phyloP scores from a whole-genome alignment of 768 basidiomycete species.

The Boletus coccyginus region DNA sequence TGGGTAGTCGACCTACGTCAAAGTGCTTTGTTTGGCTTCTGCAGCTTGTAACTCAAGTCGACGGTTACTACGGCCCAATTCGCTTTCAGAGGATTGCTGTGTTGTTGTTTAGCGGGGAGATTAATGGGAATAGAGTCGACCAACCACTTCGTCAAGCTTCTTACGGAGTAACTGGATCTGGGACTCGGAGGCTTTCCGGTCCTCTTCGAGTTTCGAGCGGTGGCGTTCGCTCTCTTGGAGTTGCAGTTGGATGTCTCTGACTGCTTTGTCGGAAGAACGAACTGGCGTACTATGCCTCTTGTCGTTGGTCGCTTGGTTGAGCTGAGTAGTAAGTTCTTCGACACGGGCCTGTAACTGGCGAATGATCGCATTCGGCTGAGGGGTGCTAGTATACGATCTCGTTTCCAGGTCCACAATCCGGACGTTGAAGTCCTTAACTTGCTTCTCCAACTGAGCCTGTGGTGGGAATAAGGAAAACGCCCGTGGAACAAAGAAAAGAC shows the following conservation, averaged over 20 bases:
- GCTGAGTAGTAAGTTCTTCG: conserved; percentile 59
- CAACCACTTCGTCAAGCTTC: conserved; percentile 60
- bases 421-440: conserved; percentile 80
- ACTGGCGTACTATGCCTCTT: conserved; percentile 33
- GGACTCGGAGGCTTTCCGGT: conserved; percentile 54
- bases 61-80: conserved; percentile 68
- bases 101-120: conserved; percentile 7
- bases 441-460: conserved; percentile 81
- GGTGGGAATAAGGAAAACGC: not conserved
- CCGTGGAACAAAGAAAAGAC: not conserved
- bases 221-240: conserved; percentile 62
- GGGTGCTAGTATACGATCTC: conserved; percentile 64
- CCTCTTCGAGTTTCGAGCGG: conserved; percentile 61
- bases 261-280: conserved; percentile 44
- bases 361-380: conserved; percentile 52
- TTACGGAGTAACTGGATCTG: conserved; percentile 58
- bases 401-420: conserved; percentile 83
- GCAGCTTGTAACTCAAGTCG: conserved; percentile 74
- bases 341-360: conserved; percentile 67
- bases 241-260: conserved; percentile 53
- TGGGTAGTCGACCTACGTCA: conserved; percentile 47
- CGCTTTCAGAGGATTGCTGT: conserved; percentile 69
- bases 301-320: conserved; percentile 43
- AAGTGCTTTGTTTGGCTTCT: conserved; percentile 67
- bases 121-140: conserved; percentile 20